phyloP scores from a whole-genome alignment of 2,329 filamentous ascomycete species.

The Bipolaris victoriae region DNA sequence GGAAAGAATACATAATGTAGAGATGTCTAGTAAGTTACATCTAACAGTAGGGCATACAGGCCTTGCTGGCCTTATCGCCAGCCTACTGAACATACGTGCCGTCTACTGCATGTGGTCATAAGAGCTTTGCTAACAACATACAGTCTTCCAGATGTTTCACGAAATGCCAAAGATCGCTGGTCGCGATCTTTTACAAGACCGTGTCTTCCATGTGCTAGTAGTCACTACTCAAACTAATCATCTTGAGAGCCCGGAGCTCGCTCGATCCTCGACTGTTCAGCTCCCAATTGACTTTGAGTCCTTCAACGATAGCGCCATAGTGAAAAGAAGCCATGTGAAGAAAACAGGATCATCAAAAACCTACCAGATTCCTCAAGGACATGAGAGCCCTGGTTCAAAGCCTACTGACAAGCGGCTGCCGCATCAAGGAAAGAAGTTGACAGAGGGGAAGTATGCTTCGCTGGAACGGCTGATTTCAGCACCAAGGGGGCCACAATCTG shows the following conservation, averaged over 20 bases:
- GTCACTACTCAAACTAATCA: slow-evolving; percentile 51
- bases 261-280: slow-evolving; percentile 51
- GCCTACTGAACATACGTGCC: too few relatives aligned
- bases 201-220: slow-evolving; percentile 71
- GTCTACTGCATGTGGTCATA: not conserved
- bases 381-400: slow-evolving; percentile 8
- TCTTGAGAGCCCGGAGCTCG: slow-evolving; percentile 54
- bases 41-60: not conserved
- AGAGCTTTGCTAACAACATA: slow-evolving; percentile 14
- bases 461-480: slow-evolving; percentile 57
- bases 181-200: slow-evolving; percentile 62
- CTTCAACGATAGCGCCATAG: slow-evolving; percentile 34
- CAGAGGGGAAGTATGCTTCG: slow-evolving; percentile 67
- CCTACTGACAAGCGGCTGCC: slow-evolving; percentile 31
- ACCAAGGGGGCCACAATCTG: not conserved
- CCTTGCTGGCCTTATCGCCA: not conserved
- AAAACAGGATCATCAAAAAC: slow-evolving; percentile 12
- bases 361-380: slow-evolving; percentile 7
- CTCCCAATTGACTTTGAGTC: slow-evolving; percentile 63
- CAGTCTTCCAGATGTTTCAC: slow-evolving; percentile 70
- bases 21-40: slow-evolving; percentile 45
- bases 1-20: slow-evolving; percentile 38
- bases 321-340: slow-evolving; percentile 24
- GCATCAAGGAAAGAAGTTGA: slow-evolving; percentile 55
- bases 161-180: slow-evolving; percentile 52